Conservation (phyloP, 805 yeast genomes). For the Schizosaccharomyces cryophilus region DNA sequence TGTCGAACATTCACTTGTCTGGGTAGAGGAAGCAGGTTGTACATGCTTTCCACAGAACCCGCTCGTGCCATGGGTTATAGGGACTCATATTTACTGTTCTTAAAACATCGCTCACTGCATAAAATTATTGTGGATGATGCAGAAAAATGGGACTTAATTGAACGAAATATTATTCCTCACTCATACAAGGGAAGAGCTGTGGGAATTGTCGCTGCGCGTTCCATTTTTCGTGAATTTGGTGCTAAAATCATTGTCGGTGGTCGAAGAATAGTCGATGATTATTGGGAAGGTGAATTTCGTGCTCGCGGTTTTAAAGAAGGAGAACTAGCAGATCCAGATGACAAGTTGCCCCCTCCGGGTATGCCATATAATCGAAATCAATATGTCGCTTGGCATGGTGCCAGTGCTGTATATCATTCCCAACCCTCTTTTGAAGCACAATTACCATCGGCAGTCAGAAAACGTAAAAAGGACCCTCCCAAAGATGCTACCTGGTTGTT, state of each 20-base stretch:
- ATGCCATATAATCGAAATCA: constrained; percentile 23
- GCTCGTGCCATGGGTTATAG: constrained; percentile 87
- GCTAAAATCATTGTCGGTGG: constrained; percentile 64
- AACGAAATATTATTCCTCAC: constrained; percentile 58
- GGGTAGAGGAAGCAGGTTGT: constrained; percentile 45
- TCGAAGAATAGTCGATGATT: constrained; percentile 60
- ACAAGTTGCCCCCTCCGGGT: constrained; percentile 21
- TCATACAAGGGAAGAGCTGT: constrained; percentile 79
- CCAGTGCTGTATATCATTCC: constrained; percentile 20
- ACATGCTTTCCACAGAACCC: constrained; percentile 86
- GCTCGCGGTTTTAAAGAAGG: constrained; percentile 26
- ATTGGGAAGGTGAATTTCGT: constrained; percentile 39
- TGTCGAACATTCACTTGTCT: constrained; percentile 20
- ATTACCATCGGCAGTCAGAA: constrained; percentile 3
- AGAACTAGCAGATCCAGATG: constrained; percentile 44
- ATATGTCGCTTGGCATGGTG: constrained; percentile 31
- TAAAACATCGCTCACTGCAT: constrained; percentile 53
- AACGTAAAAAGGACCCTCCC: constrained; percentile 14
- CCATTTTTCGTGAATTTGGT: constrained; percentile 79
- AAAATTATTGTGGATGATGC: constrained; percentile 50
- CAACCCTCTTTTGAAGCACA: constrained; percentile 8
- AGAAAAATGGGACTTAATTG: constrained; percentile 63
- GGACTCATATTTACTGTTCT: constrained; percentile 72
- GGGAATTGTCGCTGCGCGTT: constrained; percentile 72
- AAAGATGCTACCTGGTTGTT: constrained; percentile 62